Evolutionary conservation across 768 basidiomycete species (phyloP), one percentile per base, ranked within the genome.

Genomic region (Boletellus emodensis): DNA sequence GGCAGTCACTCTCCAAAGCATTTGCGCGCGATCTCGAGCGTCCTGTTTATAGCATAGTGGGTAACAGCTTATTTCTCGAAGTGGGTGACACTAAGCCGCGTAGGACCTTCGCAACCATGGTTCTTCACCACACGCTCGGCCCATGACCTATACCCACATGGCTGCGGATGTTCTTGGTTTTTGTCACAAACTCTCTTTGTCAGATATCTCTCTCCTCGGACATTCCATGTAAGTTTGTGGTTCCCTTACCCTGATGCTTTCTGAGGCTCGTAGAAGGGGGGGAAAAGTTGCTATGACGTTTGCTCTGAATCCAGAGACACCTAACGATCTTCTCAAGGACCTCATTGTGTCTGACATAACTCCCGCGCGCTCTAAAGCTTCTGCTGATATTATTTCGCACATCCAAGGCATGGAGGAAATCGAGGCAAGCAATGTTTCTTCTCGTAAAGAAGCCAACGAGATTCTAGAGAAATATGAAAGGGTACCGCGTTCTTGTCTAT

Each of bases 91-190:
- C n/a, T 8, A 42, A 15, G 40, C 12, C 40, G 7, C 11, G 28
- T 55, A 90, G 88, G 89, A 96, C 66, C 73, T 95, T 20, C 76
- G 94, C n/a, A 96, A 95, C 61, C 93, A 94, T 57, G 94, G 94
- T 2, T 65, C 76, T 15, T 93, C 91, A 0, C 90, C 88, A 0
- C 91, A 92, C 63, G 75, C 72, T 15, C 71, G 70, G 11, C 84
- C 85, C 0, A 88, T 89, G 78, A 82, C 79, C 13, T 94, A 95
- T 64, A 63, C 70, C 10, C 76, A 83, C 34, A 89, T 95, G 90
- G 90, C 90, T 0, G 68, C 70, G 4, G 94, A 96, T 59, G 79
- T 95, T 12, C 67, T 84, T 1, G 72, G 79, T 40, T 91, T 93
- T 61, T 77, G 88, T 51, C 59, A 71, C 15, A 69, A 72, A 32